Percentiles rank a stretch among this genome's conserved stretches.
Evolutionary conservation across 2,329 filamentous ascomycete species (phyloP).

Genomic region (Eutypella sp.): DNA sequence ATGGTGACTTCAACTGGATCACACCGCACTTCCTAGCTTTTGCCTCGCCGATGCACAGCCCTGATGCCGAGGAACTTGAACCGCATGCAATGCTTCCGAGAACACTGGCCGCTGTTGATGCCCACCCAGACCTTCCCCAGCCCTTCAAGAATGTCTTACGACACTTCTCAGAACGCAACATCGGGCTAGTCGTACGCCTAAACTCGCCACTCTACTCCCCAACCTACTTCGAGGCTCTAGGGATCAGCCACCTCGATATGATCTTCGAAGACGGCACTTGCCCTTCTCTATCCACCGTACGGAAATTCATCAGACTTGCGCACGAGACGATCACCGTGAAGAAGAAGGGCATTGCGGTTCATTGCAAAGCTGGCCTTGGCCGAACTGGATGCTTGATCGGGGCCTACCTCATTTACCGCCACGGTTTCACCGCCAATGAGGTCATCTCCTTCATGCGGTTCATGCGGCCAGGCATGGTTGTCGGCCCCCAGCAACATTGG

Average conservation of each 20-base stretch:
- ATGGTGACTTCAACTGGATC: conserved; percentile 99
- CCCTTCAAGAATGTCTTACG: conserved; percentile 94
- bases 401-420: conserved; percentile 93
- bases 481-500: conserved; percentile 98
- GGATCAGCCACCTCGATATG: conserved; percentile 97
- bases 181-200: conserved; percentile 88
- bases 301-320: conserved; percentile 89
- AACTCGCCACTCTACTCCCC: conserved; percentile 96
- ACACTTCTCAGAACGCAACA: conserved; percentile 82
- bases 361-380: conserved; percentile 96
- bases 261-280: conserved; percentile 99
- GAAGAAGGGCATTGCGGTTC: conserved; percentile 91
- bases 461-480: conserved; percentile 98
- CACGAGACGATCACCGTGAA: conserved; percentile 90
- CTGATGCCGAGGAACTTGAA: conserved; percentile 66
- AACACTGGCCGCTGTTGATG: conserved; percentile 67
- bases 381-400: conserved; percentile 95
- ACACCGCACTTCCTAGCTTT: conserved; percentile 94
- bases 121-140: conserved; percentile 65
- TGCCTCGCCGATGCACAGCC: conserved; percentile 83
- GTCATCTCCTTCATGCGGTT: conserved; percentile 98
- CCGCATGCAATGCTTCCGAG: conserved; percentile 70
- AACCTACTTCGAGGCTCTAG: conserved; percentile 92
- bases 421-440: conserved; percentile 96
- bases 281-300: conserved; percentile 80